Evolutionary conservation across 139 green algal genomes (phyloP), one percentile per base, ranked within the genome.

Genomic region (Chlamydomonas incerta): DNA sequence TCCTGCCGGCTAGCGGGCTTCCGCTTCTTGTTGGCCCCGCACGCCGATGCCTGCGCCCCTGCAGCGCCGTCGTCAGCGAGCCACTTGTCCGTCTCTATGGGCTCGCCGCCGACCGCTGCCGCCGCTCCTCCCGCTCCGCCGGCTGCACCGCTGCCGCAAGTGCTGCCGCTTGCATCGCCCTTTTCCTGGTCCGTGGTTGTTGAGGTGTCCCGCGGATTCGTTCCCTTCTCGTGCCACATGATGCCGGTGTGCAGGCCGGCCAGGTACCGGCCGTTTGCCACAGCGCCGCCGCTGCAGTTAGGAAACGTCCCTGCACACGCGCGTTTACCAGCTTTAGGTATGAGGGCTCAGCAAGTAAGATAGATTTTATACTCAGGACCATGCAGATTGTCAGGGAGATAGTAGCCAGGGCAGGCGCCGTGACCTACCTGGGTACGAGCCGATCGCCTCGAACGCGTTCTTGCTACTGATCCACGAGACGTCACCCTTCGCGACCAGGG

Each of bases 231-330:
- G 68, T 74, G 68, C 68, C 68, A 74, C 17, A 74, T 76, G 14
- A 60, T 60, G 70, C 70, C 41, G 37, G 28, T n/a, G 70, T 76
- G 70, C 70, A 76, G 24, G 70, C 70, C 70, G 10, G 37, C 70
- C 70, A 76, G 41, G 70, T 76, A 76, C 37, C 26, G 41, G 70
- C 70, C 70, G 70, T 35, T 62, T 46, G 70, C 70, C 70, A 74
- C 68, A 74, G 68, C 68, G 68, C 68, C 68, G 34, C 68, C 68
- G 34, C 68, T 74, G 34, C 34, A 50, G 34, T 74, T 76, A 9
- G 37, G 70, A 1, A 76, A 57, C 29, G 26, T 24, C 70, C 70
- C 37, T 58, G 70, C 41, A 41, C 26, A 76, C 24, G 33, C n/a
- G 63, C 14, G 63, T 37, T 11, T 20, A 70, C 23, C 18, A 20